phyloP scores from a whole-genome alignment of 1,284 basidiomycete species.

The Leccinum pachyderme region DNA sequence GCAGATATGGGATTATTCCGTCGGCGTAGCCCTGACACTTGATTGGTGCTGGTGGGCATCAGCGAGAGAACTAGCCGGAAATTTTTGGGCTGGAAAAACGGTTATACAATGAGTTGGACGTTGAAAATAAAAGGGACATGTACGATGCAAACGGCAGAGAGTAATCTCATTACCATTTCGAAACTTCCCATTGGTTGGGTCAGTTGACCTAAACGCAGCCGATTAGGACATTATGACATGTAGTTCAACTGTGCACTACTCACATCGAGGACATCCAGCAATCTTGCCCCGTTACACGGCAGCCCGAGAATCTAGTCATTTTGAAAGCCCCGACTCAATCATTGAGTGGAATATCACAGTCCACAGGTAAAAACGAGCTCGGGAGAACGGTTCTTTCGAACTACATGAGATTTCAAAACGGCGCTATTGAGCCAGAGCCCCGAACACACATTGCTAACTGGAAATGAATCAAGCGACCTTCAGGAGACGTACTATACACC shows the following conservation, averaged over 20 bases:
- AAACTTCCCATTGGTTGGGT: not conserved
- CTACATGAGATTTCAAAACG: not conserved
- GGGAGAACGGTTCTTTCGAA: not conserved
- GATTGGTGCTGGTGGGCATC: not conserved
- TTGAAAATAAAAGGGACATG: not conserved
- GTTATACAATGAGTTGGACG: not conserved
- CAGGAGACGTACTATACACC: not conserved
- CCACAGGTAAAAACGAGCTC: not conserved
- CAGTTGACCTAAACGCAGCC: no score
- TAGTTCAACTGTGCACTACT: not conserved
- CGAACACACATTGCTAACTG: not conserved
- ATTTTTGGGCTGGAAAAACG: not conserved
- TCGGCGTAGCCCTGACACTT: slow-evolving; percentile 17
- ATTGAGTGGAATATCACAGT: not conserved
- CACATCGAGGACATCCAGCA: not conserved
- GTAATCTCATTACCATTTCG: not conserved
- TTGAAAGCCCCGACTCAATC: not conserved
- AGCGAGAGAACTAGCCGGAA: not conserved
- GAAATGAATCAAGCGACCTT: not conserved
- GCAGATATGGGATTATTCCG: slow-evolving; percentile 5
- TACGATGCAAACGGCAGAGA: not conserved
- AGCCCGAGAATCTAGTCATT: not conserved
- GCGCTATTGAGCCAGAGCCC: not conserved
- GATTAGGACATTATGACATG: not conserved
- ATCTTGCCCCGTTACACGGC: not conserved